phyloP scores from a whole-genome alignment of 352 stramenopile species.

The Phytophthora nicotianae region DNA sequence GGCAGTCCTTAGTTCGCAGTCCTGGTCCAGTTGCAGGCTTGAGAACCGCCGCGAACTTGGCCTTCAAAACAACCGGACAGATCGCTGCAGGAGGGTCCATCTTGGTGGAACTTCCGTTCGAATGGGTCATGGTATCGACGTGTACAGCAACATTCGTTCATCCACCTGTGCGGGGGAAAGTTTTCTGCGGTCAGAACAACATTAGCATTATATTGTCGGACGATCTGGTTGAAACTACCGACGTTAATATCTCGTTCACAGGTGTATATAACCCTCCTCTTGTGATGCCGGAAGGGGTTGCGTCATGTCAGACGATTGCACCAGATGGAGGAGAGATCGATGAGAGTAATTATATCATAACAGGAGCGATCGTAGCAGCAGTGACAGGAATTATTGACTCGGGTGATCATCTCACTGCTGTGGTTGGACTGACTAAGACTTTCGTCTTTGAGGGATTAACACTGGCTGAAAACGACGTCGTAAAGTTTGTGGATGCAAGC shows the following conservation, averaged over 20 bases:
- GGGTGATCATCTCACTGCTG: slow-evolving; percentile 53
- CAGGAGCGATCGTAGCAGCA: slow-evolving; percentile 39
- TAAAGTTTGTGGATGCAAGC: slow-evolving; percentile 71
- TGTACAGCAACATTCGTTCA: slow-evolving; percentile 44
- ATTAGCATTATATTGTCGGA: slow-evolving; percentile 47
- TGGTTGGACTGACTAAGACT: slow-evolving; percentile 51
- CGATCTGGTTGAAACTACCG: slow-evolving; percentile 38
- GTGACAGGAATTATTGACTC: slow-evolving; percentile 46
- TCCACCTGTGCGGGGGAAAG: slow-evolving; percentile 34
- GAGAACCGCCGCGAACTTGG: slow-evolving; percentile 44
- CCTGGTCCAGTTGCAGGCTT: slow-evolving; percentile 64
- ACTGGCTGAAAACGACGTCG: slow-evolving; percentile 42
- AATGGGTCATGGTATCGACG: slow-evolving; percentile 45
- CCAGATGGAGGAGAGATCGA: slow-evolving; percentile 57
- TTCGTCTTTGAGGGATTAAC: slow-evolving; percentile 57
- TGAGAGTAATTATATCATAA: slow-evolving; percentile 37
- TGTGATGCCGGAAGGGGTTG: slow-evolving; percentile 36
- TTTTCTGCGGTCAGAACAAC: slow-evolving; percentile 39
- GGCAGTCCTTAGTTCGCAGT: slow-evolving; percentile 46
- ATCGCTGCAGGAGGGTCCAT: slow-evolving; percentile 44
- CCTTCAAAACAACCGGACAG: slow-evolving; percentile 46
- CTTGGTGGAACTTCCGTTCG: slow-evolving; percentile 42
- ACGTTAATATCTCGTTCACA: slow-evolving; percentile 43
- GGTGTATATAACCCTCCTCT: slow-evolving; percentile 52
- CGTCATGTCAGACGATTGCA: slow-evolving; percentile 33